Base-by-base conservation (phyloP, 495 filamentous ascomycete genomes). In the Penicillium macrosclerotiorum region DNA sequence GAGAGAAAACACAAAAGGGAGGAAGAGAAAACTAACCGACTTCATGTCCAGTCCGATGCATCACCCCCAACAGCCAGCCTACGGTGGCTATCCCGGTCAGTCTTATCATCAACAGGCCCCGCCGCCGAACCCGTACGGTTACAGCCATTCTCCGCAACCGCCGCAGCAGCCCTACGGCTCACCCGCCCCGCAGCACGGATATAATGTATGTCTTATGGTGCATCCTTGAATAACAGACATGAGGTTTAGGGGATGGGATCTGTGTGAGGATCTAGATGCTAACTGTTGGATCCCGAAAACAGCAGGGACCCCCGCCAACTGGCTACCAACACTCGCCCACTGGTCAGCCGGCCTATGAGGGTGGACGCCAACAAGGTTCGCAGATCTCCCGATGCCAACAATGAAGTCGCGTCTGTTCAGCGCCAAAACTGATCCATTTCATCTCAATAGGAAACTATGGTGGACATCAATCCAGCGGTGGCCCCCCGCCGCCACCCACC, bases 81-180 rank as follows among this genome's bases (percentile, higher is more conserved):
- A 73, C 34, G 64, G 65, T 42, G 72, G 71, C 16, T 77, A 76
- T 51, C 75, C 75, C 13, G 71, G 71, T 43, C 73, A 75, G 50
- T 64, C 59, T 25, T 71, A 73, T 43, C 71, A 68, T 39, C 72
- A 73, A 36, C 65, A 72, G 38, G 52, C 52, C 11, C 67, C 52
- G n/a, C 56, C 60, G 38, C 65, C 62, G 32, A 72, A 72, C 48
- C 69, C 65, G 2, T 76, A 77, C 46, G 66, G 63, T 52, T 77
- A 76, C 54, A 60, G 64, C 26, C 69, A 72, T 27, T 66, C 68
- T 8, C 55, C 73, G 7, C 67, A 71, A 30, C 68, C 67, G 11
- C 55, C 73, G 5, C 67, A 60, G 4, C 67, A 69, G 42, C 57
- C 54, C 4, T 71, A 70, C 51, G 63, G 58, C 38, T 66, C 70